These are phyloP conservation scores for Ogataea ganodermae DNA, from an alignment of 805 yeast species.

Conservation along the genomic window DNA sequence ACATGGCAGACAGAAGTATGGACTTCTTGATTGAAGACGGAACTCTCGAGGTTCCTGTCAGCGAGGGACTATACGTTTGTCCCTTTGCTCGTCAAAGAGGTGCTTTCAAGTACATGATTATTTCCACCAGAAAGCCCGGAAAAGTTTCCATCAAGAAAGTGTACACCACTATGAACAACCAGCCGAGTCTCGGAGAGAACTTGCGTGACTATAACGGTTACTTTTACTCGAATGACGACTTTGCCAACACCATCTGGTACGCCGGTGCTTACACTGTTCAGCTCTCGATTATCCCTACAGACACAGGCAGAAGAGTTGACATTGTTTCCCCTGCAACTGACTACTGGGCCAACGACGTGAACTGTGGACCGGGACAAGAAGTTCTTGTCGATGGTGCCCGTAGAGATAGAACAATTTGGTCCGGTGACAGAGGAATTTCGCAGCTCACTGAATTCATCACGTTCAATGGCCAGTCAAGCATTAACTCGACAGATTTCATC, in stretches of 20 bases:
- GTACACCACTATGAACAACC: slow-evolving; percentile 5
- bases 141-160: slow-evolving; percentile 5
- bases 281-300: slow-evolving; percentile 2
- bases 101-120: slow-evolving; percentile 7
- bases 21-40: slow-evolving; percentile 6
- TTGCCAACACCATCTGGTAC: slow-evolving; percentile 7
- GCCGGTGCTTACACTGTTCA: slow-evolving; percentile 8
- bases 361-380: slow-evolving; percentile 5
- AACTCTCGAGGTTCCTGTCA: slow-evolving; percentile 3
- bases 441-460: slow-evolving; percentile 7
- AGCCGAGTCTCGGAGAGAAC: slow-evolving; percentile 4
- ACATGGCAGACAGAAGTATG: slow-evolving; percentile 5
- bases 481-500: slow-evolving; percentile 5
- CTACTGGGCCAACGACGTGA: slow-evolving; percentile 8
- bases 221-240: slow-evolving; percentile 6
- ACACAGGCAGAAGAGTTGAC: slow-evolving; percentile 7
- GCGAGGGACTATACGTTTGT: slow-evolving; percentile 3
- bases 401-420: slow-evolving; percentile 8
- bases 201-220: slow-evolving; percentile 4
- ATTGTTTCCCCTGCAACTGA: slow-evolving; percentile 3
- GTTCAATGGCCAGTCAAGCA: slow-evolving; percentile 3
- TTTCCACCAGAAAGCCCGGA: slow-evolving; percentile 7
- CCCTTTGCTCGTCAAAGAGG: slow-evolving; percentile 4
- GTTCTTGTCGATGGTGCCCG: slow-evolving; percentile 6
- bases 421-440: slow-evolving; percentile 5